Evolutionary conservation across 768 basidiomycete genomes (phyloP), one percentile per base, ranked within the genome.

Genomic region (Tulasnella sp.): DNA sequence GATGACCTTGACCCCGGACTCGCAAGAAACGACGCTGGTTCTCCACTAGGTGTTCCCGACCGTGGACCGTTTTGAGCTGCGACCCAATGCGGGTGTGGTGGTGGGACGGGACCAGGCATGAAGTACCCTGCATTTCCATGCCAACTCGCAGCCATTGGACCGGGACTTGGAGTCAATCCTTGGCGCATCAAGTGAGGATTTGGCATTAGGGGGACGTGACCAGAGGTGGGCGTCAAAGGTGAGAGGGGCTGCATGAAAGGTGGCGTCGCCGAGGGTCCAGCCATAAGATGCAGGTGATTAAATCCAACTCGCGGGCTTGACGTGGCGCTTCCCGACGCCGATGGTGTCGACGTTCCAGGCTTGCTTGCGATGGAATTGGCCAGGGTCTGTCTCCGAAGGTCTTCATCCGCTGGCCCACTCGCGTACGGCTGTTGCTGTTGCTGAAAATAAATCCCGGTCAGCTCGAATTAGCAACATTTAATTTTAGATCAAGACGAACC

Each of bases 111-210:
- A n/a, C 49, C 49, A n/a, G 49, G 19, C 49, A 49, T 49, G 5
- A 64, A 64, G 31, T 64, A 64, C 6, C 69, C 69, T 2, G 15
- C 29, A 25, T 14, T 42, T 14, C 37, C 37, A 14, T 38, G 69
- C 69, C 69, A 70, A 14, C 36, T 42, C 5, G 19, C 34, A 22
- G 40, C 40, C 73, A 74, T 67, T 29, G 73, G 73, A 17, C 45
- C 54, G 9, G 73, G 73, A 38, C 73, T 74, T 36, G 73, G 73
- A 3, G 73, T 58, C 17, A 34, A 29, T 5, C 49, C 54, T 29
- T 42, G 54, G 11, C 73, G 29, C 73, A 74, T 74, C 45, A 74
- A 67, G 36, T 54, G 73, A 19, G 73, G 52, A 19, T 74, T 42
- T 9, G 73, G 73, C 52, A 67, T 45, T 11, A 74, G 25, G 31